Base-by-base conservation (phyloP, 139 green algal genomes). In the Eudorina sp. region DNA sequence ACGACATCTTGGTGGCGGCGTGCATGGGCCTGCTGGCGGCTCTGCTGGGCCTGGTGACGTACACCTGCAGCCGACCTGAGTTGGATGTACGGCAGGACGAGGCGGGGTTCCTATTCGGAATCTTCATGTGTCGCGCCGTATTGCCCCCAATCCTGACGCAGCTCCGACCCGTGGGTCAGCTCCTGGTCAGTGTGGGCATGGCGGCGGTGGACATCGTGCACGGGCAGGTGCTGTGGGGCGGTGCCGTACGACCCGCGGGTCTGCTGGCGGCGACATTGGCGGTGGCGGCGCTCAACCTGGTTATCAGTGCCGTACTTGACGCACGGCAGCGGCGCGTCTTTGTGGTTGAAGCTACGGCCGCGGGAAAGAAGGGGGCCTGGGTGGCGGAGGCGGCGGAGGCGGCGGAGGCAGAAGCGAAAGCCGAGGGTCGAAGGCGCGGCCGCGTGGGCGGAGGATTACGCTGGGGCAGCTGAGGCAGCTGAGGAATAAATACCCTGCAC, bases 71-170 rank as follows among this genome's bases (percentile, higher is more conserved):
- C 51, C 77, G 77, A 14, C 77, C 77, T 53, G 36, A 53, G 9
- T 53, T 84, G 53, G 53, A 84, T 43, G 53, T 84, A 72, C 53
- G 53, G 36, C 77, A 84, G 77, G 77, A 84, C 53, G 53, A 73
- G 4, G 18, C 38, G 25, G 53, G 53, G 16, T 84, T 72, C 19
- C 36, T 84, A 36, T 72, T 84, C 8, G 53, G 53, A 11, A 72
- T 84, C 53, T 55, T 72, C 51, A 53, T 72, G 51, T 16, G 53
- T 13, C 77, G 77, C 3, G 53, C 53, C 4, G 53, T 84, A 1
- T 38, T 84, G 1, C 8, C 77, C 0, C 77, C 77, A 21, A 9
- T 84, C 16, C 16, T 19, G 25, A 84, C 34, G 4, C 77, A 84
- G 77, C 19, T 84, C 38, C 77, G 53, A 9, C 18, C 58, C 9